phyloP scores from a whole-genome alignment of 1,284 basidiomycete species.

The Ceratobasidium sp. region DNA sequence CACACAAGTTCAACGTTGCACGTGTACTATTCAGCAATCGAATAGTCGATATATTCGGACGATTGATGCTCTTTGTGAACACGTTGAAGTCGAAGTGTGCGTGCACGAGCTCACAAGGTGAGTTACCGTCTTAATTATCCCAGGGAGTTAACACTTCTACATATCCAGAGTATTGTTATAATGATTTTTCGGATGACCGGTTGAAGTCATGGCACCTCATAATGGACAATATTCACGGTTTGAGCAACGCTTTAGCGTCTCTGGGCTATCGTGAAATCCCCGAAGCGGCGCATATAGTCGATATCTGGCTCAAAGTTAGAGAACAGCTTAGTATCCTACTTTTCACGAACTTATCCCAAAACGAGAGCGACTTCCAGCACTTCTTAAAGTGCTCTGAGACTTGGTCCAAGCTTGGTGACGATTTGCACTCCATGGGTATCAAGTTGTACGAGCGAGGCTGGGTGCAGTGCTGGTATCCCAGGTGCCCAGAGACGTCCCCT shows the following conservation, averaged over 20 bases:
- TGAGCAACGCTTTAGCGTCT: neutral
- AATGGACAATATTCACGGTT: neutral
- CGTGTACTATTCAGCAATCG: neutral
- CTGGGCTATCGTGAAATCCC: too few species aligned
- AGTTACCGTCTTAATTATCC: neutral
- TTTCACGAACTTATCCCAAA: neutral
- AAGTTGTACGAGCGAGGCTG: neutral
- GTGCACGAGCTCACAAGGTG: neutral
- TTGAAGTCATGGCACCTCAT: neutral
- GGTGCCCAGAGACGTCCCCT: neutral
- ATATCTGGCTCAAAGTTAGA: constrained; percentile 1
- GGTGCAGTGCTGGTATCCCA: constrained; percentile 18
- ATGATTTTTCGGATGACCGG: neutral
- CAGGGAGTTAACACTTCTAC: neutral
- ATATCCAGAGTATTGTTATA: neutral
- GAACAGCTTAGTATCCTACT: neutral
- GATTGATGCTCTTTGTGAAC: neutral
- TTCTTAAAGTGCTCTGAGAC: neutral
- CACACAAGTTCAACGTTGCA: neutral
- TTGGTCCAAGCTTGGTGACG: neutral
- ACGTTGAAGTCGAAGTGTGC: neutral
- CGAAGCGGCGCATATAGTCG: neutral
- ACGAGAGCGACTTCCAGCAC: neutral
- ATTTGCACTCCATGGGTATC: neutral
- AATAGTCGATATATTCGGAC: neutral